Conservation (phyloP, 805 yeast species). For the Candida morakotiae region DNA sequence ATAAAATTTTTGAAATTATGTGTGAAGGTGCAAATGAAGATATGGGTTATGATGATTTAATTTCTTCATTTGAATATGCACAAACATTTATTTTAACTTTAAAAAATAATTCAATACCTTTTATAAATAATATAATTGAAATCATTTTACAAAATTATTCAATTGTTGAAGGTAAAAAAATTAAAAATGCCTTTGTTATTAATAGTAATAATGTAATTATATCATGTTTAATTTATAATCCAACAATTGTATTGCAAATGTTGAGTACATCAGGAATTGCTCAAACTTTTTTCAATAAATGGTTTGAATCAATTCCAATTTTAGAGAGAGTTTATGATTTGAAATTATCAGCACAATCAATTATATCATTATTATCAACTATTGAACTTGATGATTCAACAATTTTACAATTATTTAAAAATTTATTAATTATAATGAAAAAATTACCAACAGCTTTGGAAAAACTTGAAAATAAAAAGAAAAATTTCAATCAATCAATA, state of each 20-base stretch:
- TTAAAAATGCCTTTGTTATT: constrained; percentile 39
- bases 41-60: constrained; percentile 53
- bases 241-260: constrained; percentile 46
- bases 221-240: constrained; percentile 60
- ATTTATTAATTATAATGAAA: constrained; percentile 30
- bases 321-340: constrained; percentile 72
- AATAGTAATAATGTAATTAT: constrained; percentile 59
- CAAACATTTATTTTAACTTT: constrained; percentile 61
- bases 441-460: constrained; percentile 71
- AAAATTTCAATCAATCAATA: constrained; percentile 37
- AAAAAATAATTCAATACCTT: constrained; percentile 40
- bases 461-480: constrained; percentile 58
- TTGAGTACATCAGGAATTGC: constrained; percentile 45
- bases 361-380: constrained; percentile 45
- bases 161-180: constrained; percentile 19
- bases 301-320: constrained; percentile 58
- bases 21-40: constrained; percentile 7
- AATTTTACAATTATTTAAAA: constrained; percentile 8
- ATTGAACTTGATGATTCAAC: constrained; percentile 17
- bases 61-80: constrained; percentile 57
- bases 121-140: constrained; percentile 45
- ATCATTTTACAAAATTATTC: constrained; percentile 21
- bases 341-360: constrained; percentile 68
- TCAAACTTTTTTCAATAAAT: constrained; percentile 50
- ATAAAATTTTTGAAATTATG: constrained; percentile 39